phyloP scores from a whole-genome alignment of 345 rosid species.

The Salix dunnii region DNA sequence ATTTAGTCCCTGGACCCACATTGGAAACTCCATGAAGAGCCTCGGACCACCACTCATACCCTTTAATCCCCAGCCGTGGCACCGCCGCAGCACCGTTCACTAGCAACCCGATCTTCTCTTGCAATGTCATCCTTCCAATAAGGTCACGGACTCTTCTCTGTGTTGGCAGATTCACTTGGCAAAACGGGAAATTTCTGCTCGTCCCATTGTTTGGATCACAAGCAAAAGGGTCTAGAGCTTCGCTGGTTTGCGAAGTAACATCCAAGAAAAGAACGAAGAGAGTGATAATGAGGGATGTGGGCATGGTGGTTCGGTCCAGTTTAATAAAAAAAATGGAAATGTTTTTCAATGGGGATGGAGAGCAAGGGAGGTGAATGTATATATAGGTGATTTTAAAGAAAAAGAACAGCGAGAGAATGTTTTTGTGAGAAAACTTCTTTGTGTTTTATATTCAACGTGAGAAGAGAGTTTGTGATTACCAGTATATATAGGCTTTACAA shows the following conservation, averaged over 20 bases:
- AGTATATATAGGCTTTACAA: no score
- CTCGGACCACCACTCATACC: constrained; percentile 36
- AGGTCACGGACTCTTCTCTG: constrained; percentile 25
- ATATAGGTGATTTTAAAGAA: constrained; percentile 17
- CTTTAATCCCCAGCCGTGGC: constrained; percentile 22
- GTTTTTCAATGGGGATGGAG: neutral
- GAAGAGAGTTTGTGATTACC: no score
- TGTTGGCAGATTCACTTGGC: constrained; percentile 23
- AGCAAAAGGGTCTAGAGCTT: constrained; percentile 15
- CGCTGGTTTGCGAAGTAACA: neutral
- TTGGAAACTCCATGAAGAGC: constrained; percentile 34
- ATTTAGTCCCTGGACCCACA: constrained; percentile 32
- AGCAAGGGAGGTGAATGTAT: constrained; percentile 1
- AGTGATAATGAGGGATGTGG: neutral
- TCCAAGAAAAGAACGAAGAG: neutral
- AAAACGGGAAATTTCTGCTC: constrained; percentile 16
- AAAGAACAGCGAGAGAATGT: no score
- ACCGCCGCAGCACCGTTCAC: constrained; percentile 24
- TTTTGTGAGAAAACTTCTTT: no score
- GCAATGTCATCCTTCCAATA: constrained; percentile 23
- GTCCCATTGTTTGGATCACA: constrained; percentile 17
- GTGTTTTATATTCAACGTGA: no score
- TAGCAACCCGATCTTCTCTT: constrained; percentile 25
- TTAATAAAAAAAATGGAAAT: neutral
- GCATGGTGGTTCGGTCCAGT: neutral